These are phyloP conservation scores for Spatholobus suberectus DNA, from an alignment of 306 rosid genomes.

Conservation along the genomic window DNA sequence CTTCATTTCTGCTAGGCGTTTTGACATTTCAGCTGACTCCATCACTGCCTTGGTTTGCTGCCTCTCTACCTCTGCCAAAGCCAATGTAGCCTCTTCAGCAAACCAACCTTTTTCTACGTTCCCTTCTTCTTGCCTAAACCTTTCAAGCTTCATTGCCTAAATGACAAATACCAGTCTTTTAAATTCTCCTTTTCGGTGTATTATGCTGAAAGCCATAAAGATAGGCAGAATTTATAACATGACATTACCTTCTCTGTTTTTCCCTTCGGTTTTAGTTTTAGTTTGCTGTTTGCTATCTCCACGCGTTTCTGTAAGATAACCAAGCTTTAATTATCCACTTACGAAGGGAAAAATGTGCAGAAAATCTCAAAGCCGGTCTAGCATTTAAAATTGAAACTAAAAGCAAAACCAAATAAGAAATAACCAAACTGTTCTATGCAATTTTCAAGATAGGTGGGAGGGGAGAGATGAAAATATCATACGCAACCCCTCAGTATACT, in stretches of 20 bases:
- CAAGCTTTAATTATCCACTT: constrained; percentile 18
- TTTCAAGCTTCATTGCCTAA: constrained; percentile 56
- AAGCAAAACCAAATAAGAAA: not conserved
- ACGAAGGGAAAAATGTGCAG: not conserved
- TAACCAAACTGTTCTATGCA: not conserved
- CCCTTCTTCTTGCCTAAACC: constrained; percentile 34
- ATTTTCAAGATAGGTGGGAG: not conserved
- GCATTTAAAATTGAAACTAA: not conserved
- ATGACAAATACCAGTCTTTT: constrained; percentile 24
- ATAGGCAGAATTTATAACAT: not conserved
- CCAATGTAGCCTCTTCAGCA: constrained; percentile 60
- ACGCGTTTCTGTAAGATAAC: constrained; percentile 44
- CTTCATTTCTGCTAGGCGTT: constrained; percentile 36
- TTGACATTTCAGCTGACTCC: constrained; percentile 60
- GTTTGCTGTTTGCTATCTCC: constrained; percentile 51
- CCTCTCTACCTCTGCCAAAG: constrained; percentile 59
- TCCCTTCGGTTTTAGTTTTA: constrained; percentile 49
- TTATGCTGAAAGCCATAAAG: constrained; percentile 17
- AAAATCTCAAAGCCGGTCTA: not conserved
- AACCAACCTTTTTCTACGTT: constrained; percentile 22
- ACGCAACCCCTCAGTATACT: not conserved
- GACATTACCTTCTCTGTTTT: constrained; percentile 55
- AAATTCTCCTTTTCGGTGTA: not conserved
- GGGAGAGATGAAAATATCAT: not conserved
- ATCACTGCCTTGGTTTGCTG: constrained; percentile 53